Conservation (phyloP, 2,329 filamentous ascomycete species). For the Cordyceps fumosorosea region DNA sequence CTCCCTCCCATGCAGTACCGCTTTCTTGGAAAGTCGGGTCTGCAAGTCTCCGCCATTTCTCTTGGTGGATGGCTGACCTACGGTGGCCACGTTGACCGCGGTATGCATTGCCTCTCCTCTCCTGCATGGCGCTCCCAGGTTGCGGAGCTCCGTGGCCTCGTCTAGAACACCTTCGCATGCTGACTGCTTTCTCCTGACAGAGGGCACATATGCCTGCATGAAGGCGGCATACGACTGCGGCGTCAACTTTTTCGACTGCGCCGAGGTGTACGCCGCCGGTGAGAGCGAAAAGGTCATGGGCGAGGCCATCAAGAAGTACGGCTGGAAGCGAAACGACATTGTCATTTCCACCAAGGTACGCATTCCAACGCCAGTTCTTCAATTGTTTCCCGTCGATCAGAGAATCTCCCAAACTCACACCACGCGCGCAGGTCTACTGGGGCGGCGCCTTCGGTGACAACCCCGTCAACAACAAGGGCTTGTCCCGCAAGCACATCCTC, state of each 20-base stretch:
- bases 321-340: slow-evolving; percentile 55
- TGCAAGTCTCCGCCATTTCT: slow-evolving; percentile 68
- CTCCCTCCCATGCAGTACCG: slow-evolving; percentile 60
- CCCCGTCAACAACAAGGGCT: slow-evolving; percentile 58
- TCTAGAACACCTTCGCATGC: neutral
- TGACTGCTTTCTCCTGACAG: slow-evolving; percentile 18
- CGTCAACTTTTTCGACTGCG: slow-evolving; percentile 58
- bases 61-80: slow-evolving; percentile 70
- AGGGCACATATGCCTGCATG: slow-evolving; percentile 50
- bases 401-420: neutral
- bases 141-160: neutral
- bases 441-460: slow-evolving; percentile 54
- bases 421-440: slow-evolving; percentile 51
- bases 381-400: neutral
- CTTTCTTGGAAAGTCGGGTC: slow-evolving; percentile 62
- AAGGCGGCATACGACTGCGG: slow-evolving; percentile 54
- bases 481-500: slow-evolving; percentile 63
- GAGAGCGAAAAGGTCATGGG: slow-evolving; percentile 59
- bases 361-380: neutral
- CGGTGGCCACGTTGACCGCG: slow-evolving; percentile 63
- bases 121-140: neutral
- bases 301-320: slow-evolving; percentile 51
- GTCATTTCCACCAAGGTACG: slow-evolving; percentile 54
- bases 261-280: slow-evolving; percentile 51
- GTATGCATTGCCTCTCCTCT: slow-evolving; percentile 31